Base-by-base conservation (phyloP, 2,329 filamentous ascomycete genomes). In the Stromatinia cepivora region DNA sequence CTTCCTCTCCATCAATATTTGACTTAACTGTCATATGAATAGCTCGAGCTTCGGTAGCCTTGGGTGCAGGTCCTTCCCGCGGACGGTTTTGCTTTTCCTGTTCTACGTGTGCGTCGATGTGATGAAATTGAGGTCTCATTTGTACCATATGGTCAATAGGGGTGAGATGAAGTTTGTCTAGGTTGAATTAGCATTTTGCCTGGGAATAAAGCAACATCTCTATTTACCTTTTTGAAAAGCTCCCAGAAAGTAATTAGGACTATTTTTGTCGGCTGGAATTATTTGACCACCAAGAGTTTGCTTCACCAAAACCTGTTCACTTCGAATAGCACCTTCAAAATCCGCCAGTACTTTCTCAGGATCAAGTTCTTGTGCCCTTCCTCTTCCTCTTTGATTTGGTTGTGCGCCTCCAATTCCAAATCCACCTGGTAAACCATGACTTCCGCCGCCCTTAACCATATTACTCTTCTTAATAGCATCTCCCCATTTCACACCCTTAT, bases 21-120 rank as follows among this genome's bases (percentile, higher is more conserved):
- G 89, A 88, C 82, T 96, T 97, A 77, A 96, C 89, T 42, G 92
- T 92, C 82, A 97, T 92, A 79, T 95, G 91, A 75, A 97, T 92
- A 22, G 92, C 90, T 72, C 91, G 90, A 34, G 91, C 89, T 72
- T 89, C 87, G 6, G 81, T 79, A 34, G 70, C 48, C 56, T 70
- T 69, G 31, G 71, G 58, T 39, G 71, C 67, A n/a, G 66, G 53
- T 31, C 70, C 71, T 74, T 83, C 75, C 74, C 80, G 76, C 74
- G 80, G 71, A 79, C 81, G 64, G 73, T 80, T 10, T 84, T 84
- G 69, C 52, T 73, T 73, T 78, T 81, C 66, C 80, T 92, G 85
- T 76, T 97, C 93, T 59, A 90, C 84, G 58, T 88, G 81, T 4
- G 95, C 94, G 80, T 98, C 95, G 74, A 98, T 85, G 81, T 98